These are phyloP conservation scores for Nymphaea colorata DNA, from an alignment of 164 flowering plant species.

Conservation along the genomic window DNA sequence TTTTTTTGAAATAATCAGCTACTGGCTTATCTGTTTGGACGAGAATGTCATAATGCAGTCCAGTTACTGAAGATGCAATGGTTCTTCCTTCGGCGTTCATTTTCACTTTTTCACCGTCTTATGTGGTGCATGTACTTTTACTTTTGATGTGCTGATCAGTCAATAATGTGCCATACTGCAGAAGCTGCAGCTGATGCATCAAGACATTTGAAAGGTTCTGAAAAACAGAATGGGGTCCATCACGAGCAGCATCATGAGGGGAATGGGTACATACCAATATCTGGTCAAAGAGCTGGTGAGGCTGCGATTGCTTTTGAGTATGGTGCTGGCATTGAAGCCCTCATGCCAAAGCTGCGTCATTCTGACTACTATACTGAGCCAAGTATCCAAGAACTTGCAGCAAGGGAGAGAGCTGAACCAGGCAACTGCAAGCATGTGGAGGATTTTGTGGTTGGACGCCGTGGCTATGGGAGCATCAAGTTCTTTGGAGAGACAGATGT, in stretches of 20 bases:
- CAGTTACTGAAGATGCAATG: background rate
- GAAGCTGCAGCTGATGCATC: background rate
- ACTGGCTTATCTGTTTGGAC: too few species aligned
- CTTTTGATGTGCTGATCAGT: background rate
- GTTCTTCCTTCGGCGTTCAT: background rate
- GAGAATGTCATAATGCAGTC: background rate
- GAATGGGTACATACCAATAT: slow-evolving; percentile 37
- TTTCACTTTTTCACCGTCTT: background rate
- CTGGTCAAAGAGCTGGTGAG: slow-evolving; percentile 80
- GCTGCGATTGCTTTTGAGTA: slow-evolving; percentile 87
- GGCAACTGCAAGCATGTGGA: slow-evolving; percentile 71
- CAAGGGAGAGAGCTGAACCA: slow-evolving; percentile 79
- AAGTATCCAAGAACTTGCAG: slow-evolving; percentile 77
- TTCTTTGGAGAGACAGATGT: slow-evolving; percentile 94
- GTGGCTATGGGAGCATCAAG: slow-evolving; percentile 71
- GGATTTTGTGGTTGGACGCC: slow-evolving; percentile 79
- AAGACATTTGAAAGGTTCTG: background rate
- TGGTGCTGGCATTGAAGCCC: slow-evolving; percentile 84
- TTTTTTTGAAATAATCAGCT: too few species aligned
- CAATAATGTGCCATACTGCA: background rate
- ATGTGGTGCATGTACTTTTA: background rate
- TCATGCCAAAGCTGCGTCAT: slow-evolving; percentile 80
- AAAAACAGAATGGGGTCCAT: slow-evolving; percentile 29
- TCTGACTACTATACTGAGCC: slow-evolving; percentile 90
- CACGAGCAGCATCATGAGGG: slow-evolving; percentile 34